Conservation (phyloP, 2,329 filamentous ascomycete genomes). For the Penicillium palitans region DNA sequence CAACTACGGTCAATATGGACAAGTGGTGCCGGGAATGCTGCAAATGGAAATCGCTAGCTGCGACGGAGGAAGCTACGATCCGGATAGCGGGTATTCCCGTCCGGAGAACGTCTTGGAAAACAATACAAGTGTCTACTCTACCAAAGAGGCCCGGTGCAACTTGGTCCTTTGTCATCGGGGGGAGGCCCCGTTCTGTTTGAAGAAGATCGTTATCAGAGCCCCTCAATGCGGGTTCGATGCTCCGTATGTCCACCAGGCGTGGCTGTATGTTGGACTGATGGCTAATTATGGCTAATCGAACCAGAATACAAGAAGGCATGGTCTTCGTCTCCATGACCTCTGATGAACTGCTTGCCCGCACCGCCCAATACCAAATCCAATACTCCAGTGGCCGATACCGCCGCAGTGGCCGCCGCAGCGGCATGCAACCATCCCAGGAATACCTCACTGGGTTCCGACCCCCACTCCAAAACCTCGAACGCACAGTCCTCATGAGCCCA, state of each 20-base stretch:
- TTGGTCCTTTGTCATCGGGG: conserved; percentile 80
- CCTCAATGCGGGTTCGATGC: conserved; percentile 79
- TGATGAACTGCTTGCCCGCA: conserved; percentile 71
- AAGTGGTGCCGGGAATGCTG: conserved; percentile 78
- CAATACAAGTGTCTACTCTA: conserved; percentile 85
- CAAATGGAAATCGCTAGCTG: conserved; percentile 88
- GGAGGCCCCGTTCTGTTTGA: conserved; percentile 75
- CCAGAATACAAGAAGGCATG: conserved; percentile 83
- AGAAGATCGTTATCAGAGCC: conserved; percentile 84
- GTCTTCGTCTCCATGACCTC: conserved; percentile 86
- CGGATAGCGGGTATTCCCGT: conserved; percentile 56
- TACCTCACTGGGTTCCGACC: conserved; percentile 41
- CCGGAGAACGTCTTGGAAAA: conserved; percentile 81
- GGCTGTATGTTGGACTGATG: conserved; percentile 26
- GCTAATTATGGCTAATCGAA: conserved; percentile 23
- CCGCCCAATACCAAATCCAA: conserved; percentile 72
- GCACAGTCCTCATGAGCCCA: conserved; percentile 26
- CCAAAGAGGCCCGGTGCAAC: conserved; percentile 83
- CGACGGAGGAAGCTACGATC: conserved; percentile 72
- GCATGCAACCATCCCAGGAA: conserved; percentile 41
- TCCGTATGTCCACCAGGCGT: conserved; percentile 62
- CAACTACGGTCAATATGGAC: conserved; percentile 81
- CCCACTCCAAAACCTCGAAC: conserved; percentile 37
- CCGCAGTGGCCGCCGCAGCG: conserved; percentile 31
- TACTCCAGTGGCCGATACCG: conserved; percentile 49